Percentiles rank a stretch among this genome's conserved stretches.
Evolutionary conservation across 1,139 yeast genomes (phyloP).

Genomic region (Ogataea hybrid): DNA sequence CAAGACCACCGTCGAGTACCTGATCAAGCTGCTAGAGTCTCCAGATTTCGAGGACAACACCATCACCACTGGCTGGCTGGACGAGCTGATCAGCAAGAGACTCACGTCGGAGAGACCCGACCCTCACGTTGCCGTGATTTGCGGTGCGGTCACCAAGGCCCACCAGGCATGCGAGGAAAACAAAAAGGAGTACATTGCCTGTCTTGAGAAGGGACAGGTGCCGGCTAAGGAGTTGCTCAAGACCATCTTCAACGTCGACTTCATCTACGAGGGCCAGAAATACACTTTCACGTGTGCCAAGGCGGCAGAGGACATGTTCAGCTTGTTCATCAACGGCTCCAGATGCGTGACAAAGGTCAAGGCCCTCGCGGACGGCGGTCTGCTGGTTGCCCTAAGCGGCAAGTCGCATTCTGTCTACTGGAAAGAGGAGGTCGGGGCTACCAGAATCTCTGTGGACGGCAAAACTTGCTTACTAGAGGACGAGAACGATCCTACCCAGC

Average conservation of each 20-base stretch:
- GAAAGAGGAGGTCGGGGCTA: slow-evolving; percentile 96
- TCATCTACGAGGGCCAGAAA: slow-evolving; percentile 90
- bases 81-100: slow-evolving; percentile 87
- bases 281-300: slow-evolving; percentile 95
- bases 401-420: slow-evolving; percentile 93
- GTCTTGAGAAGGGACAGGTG: slow-evolving; percentile 93
- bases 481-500: slow-evolving; percentile 97
- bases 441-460: slow-evolving; percentile 93
- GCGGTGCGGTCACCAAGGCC: slow-evolving; percentile 97
- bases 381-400: slow-evolving; percentile 84
- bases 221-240: slow-evolving; percentile 76
- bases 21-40: slow-evolving; percentile 91
- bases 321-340: slow-evolving; percentile 90
- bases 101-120: slow-evolving; percentile 98
- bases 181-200: slow-evolving; percentile 61
- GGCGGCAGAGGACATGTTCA: slow-evolving; percentile 80
- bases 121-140: slow-evolving; percentile 80
- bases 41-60: slow-evolving; percentile 96
- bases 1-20: slow-evolving; percentile 95
- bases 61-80: slow-evolving; percentile 98
- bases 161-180: slow-evolving; percentile 76
- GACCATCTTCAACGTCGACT: slow-evolving; percentile 89
- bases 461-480: slow-evolving; percentile 91
- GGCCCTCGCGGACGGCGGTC: slow-evolving; percentile 89
- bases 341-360: slow-evolving; percentile 86